phyloP scores from a whole-genome alignment of 2,329 filamentous ascomycete genomes.

The Microsporum audouinii region DNA sequence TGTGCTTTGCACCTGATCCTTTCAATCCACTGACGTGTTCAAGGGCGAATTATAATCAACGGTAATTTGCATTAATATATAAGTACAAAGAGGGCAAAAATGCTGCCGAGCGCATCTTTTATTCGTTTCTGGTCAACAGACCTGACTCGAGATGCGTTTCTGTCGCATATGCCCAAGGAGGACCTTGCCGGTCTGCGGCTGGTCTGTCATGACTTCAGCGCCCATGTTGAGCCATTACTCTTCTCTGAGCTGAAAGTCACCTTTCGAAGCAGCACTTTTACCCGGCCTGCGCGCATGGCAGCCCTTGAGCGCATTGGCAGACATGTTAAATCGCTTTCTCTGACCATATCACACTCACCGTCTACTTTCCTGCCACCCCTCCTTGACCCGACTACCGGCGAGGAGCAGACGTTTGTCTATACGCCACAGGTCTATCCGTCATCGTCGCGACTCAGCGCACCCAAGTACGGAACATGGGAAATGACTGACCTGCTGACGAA shows the following conservation, averaged over 20 bases:
- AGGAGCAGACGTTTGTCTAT: conserved; percentile 71
- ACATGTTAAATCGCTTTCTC: conserved; percentile 66
- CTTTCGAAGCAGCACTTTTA: conserved; percentile 57
- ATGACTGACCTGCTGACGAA: conserved; percentile 71
- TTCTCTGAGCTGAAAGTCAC: conserved; percentile 37
- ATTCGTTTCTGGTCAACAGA: conserved; percentile 29
- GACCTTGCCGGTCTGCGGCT: conserved; percentile 28
- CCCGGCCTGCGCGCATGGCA: conserved; percentile 58
- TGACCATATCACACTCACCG: conserved; percentile 63
- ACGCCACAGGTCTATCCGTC: conserved; percentile 56
- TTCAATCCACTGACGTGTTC: background rate
- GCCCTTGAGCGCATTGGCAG: conserved; percentile 67
- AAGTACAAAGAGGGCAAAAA: background rate
- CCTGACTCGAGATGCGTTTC: conserved; percentile 24
- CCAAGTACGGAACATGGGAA: conserved; percentile 69
- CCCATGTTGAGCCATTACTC: conserved; percentile 25
- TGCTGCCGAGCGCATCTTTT: conserved; percentile 19
- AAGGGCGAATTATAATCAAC: background rate
- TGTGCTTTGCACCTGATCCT: conserved; percentile 1
- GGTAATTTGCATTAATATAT: background rate
- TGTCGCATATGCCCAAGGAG: conserved; percentile 22
- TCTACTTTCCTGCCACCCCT: conserved; percentile 77
- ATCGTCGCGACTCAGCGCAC: conserved; percentile 45
- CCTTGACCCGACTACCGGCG: conserved; percentile 62
- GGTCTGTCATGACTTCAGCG: conserved; percentile 26